Conservation (phyloP, 2,329 filamentous ascomycete genomes). For the Scedosporium aurantiacum region DNA sequence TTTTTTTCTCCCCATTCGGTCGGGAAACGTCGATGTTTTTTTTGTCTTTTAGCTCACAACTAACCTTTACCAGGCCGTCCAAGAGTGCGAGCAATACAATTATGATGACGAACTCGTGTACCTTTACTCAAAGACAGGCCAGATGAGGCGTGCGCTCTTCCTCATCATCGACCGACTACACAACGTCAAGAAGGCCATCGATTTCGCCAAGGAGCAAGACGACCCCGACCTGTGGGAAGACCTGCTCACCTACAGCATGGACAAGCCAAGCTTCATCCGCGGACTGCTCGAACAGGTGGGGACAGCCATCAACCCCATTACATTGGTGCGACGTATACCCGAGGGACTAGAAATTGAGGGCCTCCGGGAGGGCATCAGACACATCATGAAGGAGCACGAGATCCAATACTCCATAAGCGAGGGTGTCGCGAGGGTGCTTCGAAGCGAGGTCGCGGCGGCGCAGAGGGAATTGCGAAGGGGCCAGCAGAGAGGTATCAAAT, state of each 20-base stretch:
- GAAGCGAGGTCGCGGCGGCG: conserved; percentile 74
- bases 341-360: conserved; percentile 89
- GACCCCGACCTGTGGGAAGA: conserved; percentile 93
- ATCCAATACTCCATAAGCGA: conserved; percentile 87
- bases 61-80: conserved; percentile 38
- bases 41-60: neutral
- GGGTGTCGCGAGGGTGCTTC: conserved; percentile 75
- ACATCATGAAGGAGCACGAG: conserved; percentile 92
- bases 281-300: conserved; percentile 88
- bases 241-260: conserved; percentile 90
- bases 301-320: conserved; percentile 85
- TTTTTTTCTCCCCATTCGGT: neutral
- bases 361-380: conserved; percentile 72
- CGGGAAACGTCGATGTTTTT: too few relatives aligned
- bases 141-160: conserved; percentile 82
- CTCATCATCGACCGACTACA: conserved; percentile 89
- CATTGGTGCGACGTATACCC: conserved; percentile 79
- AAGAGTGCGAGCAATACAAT: conserved; percentile 68
- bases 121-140: conserved; percentile 86
- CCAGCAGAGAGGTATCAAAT: conserved; percentile 78
- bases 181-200: conserved; percentile 85
- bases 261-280: conserved; percentile 89
- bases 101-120: conserved; percentile 93
- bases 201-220: conserved; percentile 87
- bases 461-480: conserved; percentile 73